These are phyloP conservation scores for Flagelloscypha sp. DNA, from an alignment of 768 basidiomycete species.

Conservation along the genomic window DNA sequence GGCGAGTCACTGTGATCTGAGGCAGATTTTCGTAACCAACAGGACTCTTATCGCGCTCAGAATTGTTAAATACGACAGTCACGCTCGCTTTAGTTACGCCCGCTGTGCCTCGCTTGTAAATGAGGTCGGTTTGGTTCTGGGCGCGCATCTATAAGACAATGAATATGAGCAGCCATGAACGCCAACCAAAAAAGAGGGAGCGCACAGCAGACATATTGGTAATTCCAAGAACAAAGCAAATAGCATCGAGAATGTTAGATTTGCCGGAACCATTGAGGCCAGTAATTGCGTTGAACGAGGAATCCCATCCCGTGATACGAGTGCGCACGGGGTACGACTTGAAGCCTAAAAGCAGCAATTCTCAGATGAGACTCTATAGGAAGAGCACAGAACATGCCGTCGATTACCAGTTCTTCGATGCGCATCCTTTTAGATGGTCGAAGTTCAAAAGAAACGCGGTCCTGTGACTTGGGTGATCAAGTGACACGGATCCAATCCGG, in stretches of 20 bases:
- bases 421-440: conserved; percentile 43
- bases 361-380: neutral
- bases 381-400: conserved; percentile 42
- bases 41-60: conserved; percentile 77
- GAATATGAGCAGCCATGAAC: conserved; percentile 1
- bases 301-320: conserved; percentile 93
- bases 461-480: too few relatives aligned
- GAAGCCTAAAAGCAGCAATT: conserved; percentile 52
- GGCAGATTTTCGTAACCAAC: conserved; percentile 69
- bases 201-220: conserved; percentile 91
- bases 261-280: conserved; percentile 95
- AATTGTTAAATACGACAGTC: conserved; percentile 98
- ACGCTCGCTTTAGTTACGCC: conserved; percentile 96
- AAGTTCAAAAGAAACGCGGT: too few relatives aligned
- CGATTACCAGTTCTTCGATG: conserved; percentile 91
- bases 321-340: conserved; percentile 97
- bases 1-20: conserved; percentile 95
- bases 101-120: conserved; percentile 98
- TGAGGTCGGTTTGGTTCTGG: conserved; percentile 92
- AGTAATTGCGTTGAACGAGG: conserved; percentile 98
- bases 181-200: neutral
- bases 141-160: conserved; percentile 68
- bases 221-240: conserved; percentile 96
- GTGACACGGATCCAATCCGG: too few relatives aligned
- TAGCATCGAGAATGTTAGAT: conserved; percentile 98